phyloP scores from a whole-genome alignment of 139 green algal genomes.

The Astrephomene gubernaculifera region DNA sequence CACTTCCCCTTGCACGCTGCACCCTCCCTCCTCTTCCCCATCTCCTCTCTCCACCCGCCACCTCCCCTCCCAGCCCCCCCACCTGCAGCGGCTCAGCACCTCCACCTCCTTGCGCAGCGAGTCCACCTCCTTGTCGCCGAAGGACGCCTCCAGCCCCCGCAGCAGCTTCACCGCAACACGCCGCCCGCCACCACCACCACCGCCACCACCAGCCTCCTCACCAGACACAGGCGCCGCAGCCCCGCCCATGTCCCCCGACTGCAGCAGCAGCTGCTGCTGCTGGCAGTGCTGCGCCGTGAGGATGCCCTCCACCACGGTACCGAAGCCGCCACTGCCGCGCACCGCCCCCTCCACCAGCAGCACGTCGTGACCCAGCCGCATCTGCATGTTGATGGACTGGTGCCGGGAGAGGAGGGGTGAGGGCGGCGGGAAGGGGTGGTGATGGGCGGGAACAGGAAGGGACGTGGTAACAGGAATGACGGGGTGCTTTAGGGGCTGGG shows the following conservation, averaged over 20 bases:
- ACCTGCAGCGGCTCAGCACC: slow-evolving; percentile 19
- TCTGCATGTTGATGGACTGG: slow-evolving; percentile 25
- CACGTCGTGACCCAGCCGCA: slow-evolving; percentile 2
- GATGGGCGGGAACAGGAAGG: not conserved
- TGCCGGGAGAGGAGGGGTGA: not conserved
- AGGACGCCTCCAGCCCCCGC: not conserved
- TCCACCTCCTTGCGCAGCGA: slow-evolving; percentile 18
- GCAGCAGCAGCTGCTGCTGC: too few species aligned
- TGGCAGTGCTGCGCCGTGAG: not conserved
- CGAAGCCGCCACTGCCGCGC: not conserved
- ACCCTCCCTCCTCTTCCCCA: not conserved
- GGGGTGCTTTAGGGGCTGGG: not conserved
- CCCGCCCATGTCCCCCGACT: too few species aligned
- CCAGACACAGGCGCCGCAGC: too few species aligned
- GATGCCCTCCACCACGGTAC: not conserved
- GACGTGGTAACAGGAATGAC: not conserved
- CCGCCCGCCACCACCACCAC: not conserved
- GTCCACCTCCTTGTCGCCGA: not conserved
- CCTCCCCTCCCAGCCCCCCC: not conserved
- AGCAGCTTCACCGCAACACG: slow-evolving; percentile 5
- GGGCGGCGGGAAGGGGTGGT: not conserved
- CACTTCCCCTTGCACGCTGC: not conserved
- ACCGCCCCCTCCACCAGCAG: not conserved
- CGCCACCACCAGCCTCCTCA: too few species aligned
- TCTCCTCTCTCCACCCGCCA: not conserved